phyloP scores from a whole-genome alignment of 345 rosid genomes.

The Eucalyptus tenuipes region DNA sequence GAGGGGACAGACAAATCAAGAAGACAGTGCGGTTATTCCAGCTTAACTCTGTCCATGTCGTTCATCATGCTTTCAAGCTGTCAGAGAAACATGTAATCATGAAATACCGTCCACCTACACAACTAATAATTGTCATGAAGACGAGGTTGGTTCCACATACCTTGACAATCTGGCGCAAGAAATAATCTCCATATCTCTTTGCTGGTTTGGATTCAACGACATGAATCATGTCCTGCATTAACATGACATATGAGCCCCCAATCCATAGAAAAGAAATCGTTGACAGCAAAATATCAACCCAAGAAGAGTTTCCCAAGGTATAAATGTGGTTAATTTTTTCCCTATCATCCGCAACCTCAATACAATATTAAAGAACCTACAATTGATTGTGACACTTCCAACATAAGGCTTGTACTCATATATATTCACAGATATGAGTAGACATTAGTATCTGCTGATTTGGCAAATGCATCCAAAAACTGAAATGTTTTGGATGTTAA shows the following conservation, averaged over 20 bases:
- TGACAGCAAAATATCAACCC: background rate
- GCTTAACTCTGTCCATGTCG: constrained; percentile 68
- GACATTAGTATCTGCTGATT: background rate
- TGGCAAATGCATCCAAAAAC: background rate
- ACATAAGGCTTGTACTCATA: background rate
- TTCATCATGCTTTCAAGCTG: constrained; percentile 90
- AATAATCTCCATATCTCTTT: constrained; percentile 79
- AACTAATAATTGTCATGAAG: background rate
- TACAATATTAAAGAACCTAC: background rate
- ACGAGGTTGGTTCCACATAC: constrained; percentile 5
- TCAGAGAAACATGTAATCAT: background rate
- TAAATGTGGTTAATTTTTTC: background rate
- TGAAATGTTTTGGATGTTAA: background rate
- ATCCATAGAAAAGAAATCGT: background rate
- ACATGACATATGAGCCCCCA: background rate
- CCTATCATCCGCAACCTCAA: background rate
- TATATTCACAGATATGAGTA: background rate
- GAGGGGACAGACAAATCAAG: background rate
- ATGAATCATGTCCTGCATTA: constrained; percentile 69
- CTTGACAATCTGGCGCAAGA: constrained; percentile 91
- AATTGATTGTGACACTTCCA: background rate
- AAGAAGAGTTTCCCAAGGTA: background rate
- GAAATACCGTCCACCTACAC: background rate
- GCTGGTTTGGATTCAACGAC: constrained; percentile 68
- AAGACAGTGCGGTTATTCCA: constrained; percentile 28